Evolutionary conservation across 1,284 basidiomycete genomes (phyloP).

Genomic region (Austropuccinia psidii): DNA sequence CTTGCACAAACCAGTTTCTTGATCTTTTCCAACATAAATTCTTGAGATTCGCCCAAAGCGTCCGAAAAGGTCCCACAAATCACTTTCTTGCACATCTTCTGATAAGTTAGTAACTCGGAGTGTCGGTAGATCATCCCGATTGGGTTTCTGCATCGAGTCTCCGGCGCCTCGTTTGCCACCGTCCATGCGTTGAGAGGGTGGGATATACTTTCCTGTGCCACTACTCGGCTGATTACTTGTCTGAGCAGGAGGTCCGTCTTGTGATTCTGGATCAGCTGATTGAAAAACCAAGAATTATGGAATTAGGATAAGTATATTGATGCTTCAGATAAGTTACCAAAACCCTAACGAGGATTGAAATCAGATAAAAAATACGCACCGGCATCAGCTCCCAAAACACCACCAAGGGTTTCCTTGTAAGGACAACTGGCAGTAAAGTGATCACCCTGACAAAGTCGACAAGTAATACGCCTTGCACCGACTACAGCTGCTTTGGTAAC

Average conservation of each 20-base stretch:
- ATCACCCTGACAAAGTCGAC: conserved; percentile 90
- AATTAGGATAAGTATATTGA: not conserved
- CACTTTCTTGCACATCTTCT: conserved; percentile 88
- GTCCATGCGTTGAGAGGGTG: conserved; percentile 74
- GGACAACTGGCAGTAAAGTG: conserved; percentile 99
- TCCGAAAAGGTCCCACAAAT: conserved; percentile 80
- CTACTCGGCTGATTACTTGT: conserved; percentile 44
- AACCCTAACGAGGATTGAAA: conserved; percentile 15
- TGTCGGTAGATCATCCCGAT: conserved; percentile 86
- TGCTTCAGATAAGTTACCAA: conserved; percentile 20
- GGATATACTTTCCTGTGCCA: conserved; percentile 75
- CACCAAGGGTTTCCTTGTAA: conserved; percentile 77
- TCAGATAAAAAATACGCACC: conserved; percentile 22
- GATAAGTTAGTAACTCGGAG: conserved; percentile 95
- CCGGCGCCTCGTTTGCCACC: conserved; percentile 58
- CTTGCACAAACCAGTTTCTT: conserved; percentile 89
- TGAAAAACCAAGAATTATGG: too few species aligned
- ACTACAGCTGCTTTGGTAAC: conserved; percentile 52
- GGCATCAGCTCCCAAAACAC: conserved; percentile 56
- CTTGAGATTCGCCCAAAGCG: conserved; percentile 60
- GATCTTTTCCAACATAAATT: conserved; percentile 89
- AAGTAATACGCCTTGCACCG: conserved; percentile 71
- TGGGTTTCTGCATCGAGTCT: conserved; percentile 67
- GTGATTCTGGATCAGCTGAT: conserved; percentile 39
- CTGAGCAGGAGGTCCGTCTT: conserved; percentile 56